A percentile compares a stretch with the other conserved stretches of the same genome.
Conservation (phyloP, 2,329 filamentous ascomycete genomes). For the Fusarium newnesense region DNA sequence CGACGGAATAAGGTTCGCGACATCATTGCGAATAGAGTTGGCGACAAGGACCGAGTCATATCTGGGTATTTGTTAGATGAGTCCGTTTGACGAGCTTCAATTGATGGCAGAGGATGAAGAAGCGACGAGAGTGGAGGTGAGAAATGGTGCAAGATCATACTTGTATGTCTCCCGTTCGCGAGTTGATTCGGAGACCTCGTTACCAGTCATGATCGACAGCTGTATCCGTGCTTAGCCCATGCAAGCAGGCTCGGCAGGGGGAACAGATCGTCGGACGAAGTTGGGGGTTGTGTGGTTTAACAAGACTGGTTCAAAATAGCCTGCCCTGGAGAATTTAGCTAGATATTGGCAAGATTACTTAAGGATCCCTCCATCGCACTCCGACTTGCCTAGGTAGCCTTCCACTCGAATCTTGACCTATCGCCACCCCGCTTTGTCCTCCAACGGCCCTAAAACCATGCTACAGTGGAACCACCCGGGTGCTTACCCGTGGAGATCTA, state of each 20-base stretch:
- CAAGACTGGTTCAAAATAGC: not conserved
- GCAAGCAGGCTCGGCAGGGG: slow-evolving; percentile 1
- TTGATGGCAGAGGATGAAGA: not conserved
- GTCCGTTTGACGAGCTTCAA: not conserved
- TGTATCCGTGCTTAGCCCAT: not conserved
- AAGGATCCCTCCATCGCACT: not conserved
- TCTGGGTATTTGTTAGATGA: slow-evolving; percentile 14
- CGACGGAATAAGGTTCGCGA: slow-evolving; percentile 34
- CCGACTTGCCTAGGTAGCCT: not conserved
- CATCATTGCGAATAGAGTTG: slow-evolving; percentile 37
- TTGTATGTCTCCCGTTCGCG: slow-evolving; percentile 49
- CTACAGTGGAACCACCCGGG: slow-evolving; percentile 7
- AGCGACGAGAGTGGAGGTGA: not conserved
- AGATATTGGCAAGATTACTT: slow-evolving; percentile 16
- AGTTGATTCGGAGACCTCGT: slow-evolving; percentile 35
- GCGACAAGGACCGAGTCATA: slow-evolving; percentile 33
- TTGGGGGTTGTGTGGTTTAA: not conserved
- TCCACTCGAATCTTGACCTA: not conserved
- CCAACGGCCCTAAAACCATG: not conserved
- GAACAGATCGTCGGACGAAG: not conserved
- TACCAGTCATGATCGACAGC: slow-evolving; percentile 11
- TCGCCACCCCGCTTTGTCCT: slow-evolving; percentile 11
- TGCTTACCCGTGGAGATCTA: slow-evolving; percentile 14
- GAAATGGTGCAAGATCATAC: slow-evolving; percentile 24
- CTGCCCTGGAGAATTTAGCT: not conserved